phyloP scores from a whole-genome alignment of 225 moss, liverwort and hornwort species.

The Neckera pumila region DNA sequence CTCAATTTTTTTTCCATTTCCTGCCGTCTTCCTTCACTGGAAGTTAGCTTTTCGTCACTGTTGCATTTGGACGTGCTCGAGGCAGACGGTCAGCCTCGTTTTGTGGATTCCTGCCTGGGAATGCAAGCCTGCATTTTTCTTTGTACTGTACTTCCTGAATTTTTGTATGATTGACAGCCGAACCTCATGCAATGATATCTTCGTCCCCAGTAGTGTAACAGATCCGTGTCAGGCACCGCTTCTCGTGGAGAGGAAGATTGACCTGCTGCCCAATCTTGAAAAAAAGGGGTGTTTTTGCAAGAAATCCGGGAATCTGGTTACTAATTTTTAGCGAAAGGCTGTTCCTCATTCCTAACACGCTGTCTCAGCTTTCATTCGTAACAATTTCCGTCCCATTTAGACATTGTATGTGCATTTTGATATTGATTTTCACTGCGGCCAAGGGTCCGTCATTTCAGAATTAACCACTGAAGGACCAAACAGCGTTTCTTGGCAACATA shows the following conservation, averaged over 20 bases:
- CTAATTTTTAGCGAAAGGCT: background rate
- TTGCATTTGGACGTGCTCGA: background rate
- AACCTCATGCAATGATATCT: background rate
- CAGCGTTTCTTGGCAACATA: background rate
- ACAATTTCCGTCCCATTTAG: background rate
- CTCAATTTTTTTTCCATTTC: background rate
- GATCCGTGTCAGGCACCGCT: background rate
- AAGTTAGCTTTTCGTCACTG: background rate
- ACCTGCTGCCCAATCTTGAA: background rate
- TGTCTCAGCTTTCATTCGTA: background rate
- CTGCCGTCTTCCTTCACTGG: background rate
- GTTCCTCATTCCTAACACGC: background rate
- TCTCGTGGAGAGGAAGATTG: background rate
- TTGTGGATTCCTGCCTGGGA: background rate
- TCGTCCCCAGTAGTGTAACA: background rate
- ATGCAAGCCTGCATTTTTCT: background rate
- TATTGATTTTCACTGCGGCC: no score
- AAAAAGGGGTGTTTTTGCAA: background rate
- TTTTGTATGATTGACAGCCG: background rate
- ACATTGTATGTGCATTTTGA: no score
- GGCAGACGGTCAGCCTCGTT: background rate
- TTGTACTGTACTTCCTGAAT: background rate
- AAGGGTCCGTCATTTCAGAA: background rate
- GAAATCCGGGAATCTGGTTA: background rate
- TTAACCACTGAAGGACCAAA: background rate